Percentiles rank a stretch among this genome's conserved stretches.
Evolutionary conservation across 2,329 filamentous ascomycete genomes (phyloP).

Genomic region (Fusarium palustre): DNA sequence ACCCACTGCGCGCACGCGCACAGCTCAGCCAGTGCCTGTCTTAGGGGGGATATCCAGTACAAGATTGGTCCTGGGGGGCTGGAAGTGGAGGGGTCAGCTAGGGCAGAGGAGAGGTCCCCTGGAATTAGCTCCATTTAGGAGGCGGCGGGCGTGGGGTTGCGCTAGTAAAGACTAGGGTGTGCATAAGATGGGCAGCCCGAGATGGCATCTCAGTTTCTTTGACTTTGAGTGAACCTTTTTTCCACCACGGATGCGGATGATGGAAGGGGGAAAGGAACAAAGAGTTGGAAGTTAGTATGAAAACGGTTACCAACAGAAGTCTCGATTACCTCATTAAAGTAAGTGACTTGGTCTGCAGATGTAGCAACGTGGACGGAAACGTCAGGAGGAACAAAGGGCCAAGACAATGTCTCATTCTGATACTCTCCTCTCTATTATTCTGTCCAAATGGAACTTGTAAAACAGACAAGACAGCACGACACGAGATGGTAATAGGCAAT

Average conservation of each 20-base stretch:
- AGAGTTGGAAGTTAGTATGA: neutral
- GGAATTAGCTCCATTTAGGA: constrained; percentile 28
- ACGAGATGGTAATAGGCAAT: neutral
- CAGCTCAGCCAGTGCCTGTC: constrained; percentile 20
- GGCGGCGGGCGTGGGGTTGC: constrained; percentile 2
- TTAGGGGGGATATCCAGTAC: constrained; percentile 3
- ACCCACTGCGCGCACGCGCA: constrained; percentile 9
- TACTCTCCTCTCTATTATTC: neutral
- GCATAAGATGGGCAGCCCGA: constrained; percentile 12
- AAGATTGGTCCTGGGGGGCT: constrained; percentile 2
- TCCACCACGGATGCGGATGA: constrained; percentile 10
- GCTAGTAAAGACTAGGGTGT: constrained; percentile 10
- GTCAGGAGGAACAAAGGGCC: constrained; percentile 28
- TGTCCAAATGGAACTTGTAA: neutral
- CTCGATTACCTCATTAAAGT: neutral
- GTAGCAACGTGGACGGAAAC: constrained; percentile 17
- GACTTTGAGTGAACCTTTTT: constrained; percentile 17
- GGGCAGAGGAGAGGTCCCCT: constrained; percentile 30
- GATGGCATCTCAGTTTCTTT: constrained; percentile 1
- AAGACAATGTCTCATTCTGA: constrained; percentile 19
- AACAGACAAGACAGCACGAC: neutral
- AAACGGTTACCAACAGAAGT: neutral
- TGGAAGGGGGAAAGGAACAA: neutral
- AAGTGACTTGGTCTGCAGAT: constrained; percentile 20
- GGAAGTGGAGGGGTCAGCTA: constrained; percentile 19